phyloP scores from a whole-genome alignment of 768 basidiomycete genomes.

The Rubroboletus pulcherrimus region DNA sequence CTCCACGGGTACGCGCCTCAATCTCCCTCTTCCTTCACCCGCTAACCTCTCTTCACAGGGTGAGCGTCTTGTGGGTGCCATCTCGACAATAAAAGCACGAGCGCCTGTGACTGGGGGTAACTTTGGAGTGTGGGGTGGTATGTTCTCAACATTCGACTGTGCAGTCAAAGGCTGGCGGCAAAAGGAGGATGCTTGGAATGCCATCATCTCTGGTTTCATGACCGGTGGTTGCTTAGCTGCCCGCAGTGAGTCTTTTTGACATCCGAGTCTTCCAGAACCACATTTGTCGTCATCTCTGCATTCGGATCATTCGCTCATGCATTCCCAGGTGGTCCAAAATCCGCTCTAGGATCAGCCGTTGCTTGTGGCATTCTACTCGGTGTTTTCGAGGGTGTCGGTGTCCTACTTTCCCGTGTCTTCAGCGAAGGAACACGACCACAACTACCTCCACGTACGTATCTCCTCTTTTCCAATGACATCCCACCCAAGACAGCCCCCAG shows the following conservation, averaged over 20 bases:
- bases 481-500: conserved; percentile 27
- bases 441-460: conserved; percentile 66
- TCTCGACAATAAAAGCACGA: conserved; percentile 95
- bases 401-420: conserved; percentile 84
- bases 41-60: conserved; percentile 51
- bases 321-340: conserved; percentile 79
- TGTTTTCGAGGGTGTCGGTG: conserved; percentile 93
- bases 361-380: conserved; percentile 95
- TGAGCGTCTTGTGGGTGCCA: conserved; percentile 88
- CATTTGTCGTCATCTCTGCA: background rate
- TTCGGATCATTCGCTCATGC: conserved; percentile 5
- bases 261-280: background rate
- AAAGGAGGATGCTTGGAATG: conserved; percentile 99
- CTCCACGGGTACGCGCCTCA: conserved; percentile 67
- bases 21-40: background rate
- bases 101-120: conserved; percentile 98
- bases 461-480: background rate
- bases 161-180: conserved; percentile 95
- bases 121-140: conserved; percentile 94
- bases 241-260: conserved; percentile 63
- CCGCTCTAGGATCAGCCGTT: conserved; percentile 88
- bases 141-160: conserved; percentile 99
- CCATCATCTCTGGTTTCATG: conserved; percentile 97
- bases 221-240: conserved; percentile 95
- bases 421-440: conserved; percentile 79